Conservation (phyloP, 2,329 filamentous ascomycete genomes). For the Penicillium sp. region DNA sequence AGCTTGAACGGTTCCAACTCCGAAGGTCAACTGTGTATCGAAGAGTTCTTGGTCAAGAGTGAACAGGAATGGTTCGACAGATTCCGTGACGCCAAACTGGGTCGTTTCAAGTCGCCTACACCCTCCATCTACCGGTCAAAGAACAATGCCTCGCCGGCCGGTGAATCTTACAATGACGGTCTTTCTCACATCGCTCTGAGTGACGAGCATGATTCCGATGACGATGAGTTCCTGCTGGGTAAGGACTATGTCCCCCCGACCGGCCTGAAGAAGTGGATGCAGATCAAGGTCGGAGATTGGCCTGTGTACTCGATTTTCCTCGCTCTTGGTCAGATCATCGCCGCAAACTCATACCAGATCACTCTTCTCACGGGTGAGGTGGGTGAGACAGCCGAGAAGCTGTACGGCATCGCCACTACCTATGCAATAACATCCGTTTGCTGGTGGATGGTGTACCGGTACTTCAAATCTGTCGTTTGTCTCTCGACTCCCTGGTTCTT, state of each 20-base stretch:
- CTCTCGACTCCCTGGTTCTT: slow-evolving; percentile 63
- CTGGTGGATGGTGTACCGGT: slow-evolving; percentile 66
- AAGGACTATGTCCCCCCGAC: slow-evolving; percentile 59
- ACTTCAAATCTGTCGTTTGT: slow-evolving; percentile 57
- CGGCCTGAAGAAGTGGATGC: slow-evolving; percentile 58
- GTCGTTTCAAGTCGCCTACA: slow-evolving; percentile 47
- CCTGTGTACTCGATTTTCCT: slow-evolving; percentile 65
- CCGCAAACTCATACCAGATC: slow-evolving; percentile 68
- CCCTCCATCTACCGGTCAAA: slow-evolving; percentile 37
- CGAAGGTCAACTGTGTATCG: slow-evolving; percentile 61
- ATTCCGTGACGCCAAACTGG: slow-evolving; percentile 61
- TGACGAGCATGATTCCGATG: slow-evolving; percentile 38
- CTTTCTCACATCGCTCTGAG: slow-evolving; percentile 34
- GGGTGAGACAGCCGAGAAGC: slow-evolving; percentile 59
- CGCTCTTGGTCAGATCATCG: slow-evolving; percentile 63
- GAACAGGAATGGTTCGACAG: slow-evolving; percentile 67
- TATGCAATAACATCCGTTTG: slow-evolving; percentile 60
- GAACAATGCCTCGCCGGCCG: slow-evolving; percentile 38
- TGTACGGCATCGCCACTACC: slow-evolving; percentile 62
- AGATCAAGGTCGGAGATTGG: slow-evolving; percentile 62
- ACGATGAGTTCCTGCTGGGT: slow-evolving; percentile 59
- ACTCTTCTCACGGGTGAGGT: slow-evolving; percentile 68
- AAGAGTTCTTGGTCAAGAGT: slow-evolving; percentile 65
- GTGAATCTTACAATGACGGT: slow-evolving; percentile 42
- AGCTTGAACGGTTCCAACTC: slow-evolving; percentile 59